Base-by-base conservation (phyloP, 371 early-diverging fungal genomes). In the Lichtheimia ramosa region DNA sequence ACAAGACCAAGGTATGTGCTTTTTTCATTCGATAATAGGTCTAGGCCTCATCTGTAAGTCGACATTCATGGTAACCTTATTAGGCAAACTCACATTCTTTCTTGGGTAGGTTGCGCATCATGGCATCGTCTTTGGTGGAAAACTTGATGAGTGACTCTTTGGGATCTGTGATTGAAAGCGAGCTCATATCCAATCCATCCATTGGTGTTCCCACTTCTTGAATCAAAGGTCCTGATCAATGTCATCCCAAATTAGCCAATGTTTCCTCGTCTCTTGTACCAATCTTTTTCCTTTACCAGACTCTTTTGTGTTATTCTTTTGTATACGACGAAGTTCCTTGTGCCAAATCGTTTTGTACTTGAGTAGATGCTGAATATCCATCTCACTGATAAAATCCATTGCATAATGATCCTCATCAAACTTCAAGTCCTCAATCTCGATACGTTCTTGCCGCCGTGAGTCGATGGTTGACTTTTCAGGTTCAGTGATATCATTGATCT, bases 331-430 rank as follows among this genome's bases (percentile, higher is more conserved):
- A 10, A 90, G 56, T 25, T 81, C 83, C 27, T 84, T 82, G 77
- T 85, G 74, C 76, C 85, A 89, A 4, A 75, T 68, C 0, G 95
- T 87, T 58, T 90, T 89, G 68, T 77, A 93, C 42, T 86, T 83
- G 8, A 94, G 69, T 15, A 93, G 13, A 1, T 78, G 73, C 55
- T 83, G 72, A 15, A 96, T 91, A 27, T 94, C 95, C 12, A 91
- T 91, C 53, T 83, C 77, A 34, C 70, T 73, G 51, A 83, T 66
- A 67, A 74, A 89, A 66, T 94, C 93, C 64, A 76, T 85, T 56
- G 94, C 89, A 68, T 96, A 98, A 63, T 96, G 84, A 43, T 95
- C 96, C 41, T 89, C 90, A 67, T 96, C 92, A 80, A 98, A 97
- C 51, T 89, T 88, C 15, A 61, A 70, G 56, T 96, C 85, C 61